Percentiles rank a stretch among this genome's conserved stretches.
Evolutionary conservation across 208 protist genomes (phyloP).

Genomic region (Wallacemonas sp.): DNA sequence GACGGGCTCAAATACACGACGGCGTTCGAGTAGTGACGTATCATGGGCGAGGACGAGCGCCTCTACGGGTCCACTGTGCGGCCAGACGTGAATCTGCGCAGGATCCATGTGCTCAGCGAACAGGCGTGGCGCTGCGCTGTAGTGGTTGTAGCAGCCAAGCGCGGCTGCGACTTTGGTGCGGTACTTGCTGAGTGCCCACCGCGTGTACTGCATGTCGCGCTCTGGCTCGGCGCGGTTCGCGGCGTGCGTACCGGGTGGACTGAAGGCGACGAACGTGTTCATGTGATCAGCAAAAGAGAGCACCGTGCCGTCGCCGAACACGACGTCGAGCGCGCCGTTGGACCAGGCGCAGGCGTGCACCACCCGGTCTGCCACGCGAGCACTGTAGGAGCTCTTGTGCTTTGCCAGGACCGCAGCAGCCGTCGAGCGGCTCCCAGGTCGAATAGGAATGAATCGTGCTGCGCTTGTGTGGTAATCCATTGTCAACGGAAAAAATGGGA

Average conservation of each 20-base stretch:
- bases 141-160: constrained; percentile 76
- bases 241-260: neutral
- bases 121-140: constrained; percentile 51
- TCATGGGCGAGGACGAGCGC: constrained; percentile 16
- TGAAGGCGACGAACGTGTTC: constrained; percentile 81
- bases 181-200: constrained; percentile 65
- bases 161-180: constrained; percentile 66
- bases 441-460: neutral
- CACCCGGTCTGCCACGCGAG: constrained; percentile 42
- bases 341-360: constrained; percentile 64
- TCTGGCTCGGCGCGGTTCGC: constrained; percentile 11
- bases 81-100: neutral
- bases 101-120: constrained; percentile 37
- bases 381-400: constrained; percentile 19
- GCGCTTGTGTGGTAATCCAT: neutral
- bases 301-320: constrained; percentile 84
- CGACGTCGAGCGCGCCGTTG: constrained; percentile 70
- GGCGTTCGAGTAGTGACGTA: neutral
- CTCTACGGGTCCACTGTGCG: neutral
- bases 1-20: neutral
- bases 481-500: neutral
- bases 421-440: neutral
- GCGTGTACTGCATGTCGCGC: constrained; percentile 71
- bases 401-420: constrained; percentile 3
- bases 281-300: constrained; percentile 81